A percentile compares a stretch with the other conserved stretches of the same genome.
Conservation (phyloP, 176 grass and related monocot genomes). For the Carex pumila region DNA sequence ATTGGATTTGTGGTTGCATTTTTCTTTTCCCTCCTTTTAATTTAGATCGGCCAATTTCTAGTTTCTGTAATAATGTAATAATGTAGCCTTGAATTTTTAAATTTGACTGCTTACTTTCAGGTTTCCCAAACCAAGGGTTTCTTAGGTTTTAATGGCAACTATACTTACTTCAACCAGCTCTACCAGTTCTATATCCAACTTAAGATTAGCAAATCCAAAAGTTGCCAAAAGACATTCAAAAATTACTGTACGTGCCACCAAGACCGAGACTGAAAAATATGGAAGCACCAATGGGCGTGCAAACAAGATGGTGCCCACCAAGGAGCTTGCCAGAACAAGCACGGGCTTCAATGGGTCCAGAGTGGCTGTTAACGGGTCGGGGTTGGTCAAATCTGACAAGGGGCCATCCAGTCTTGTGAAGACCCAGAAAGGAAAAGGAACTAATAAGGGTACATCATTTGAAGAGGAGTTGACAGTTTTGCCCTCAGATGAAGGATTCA, state of each 20-base stretch:
- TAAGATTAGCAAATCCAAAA: conserved; percentile 37
- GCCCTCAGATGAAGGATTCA: conserved; percentile 91
- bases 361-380: conserved; percentile 35
- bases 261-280: conserved; percentile 41
- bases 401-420: conserved; percentile 46
- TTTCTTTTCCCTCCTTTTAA: neutral
- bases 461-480: conserved; percentile 74
- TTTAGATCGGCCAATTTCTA: neutral
- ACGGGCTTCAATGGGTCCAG: conserved; percentile 37
- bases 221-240: conserved; percentile 24
- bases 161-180: conserved; percentile 63
- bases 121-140: conserved; percentile 18
- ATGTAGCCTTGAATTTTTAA: neutral
- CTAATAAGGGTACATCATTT: conserved; percentile 30
- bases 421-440: conserved; percentile 31
- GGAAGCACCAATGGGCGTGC: conserved; percentile 50
- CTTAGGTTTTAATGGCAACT: conserved; percentile 39
- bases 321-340: conserved; percentile 19
- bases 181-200: conserved; percentile 48
- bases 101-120: neutral
- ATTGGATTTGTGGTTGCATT: neutral
- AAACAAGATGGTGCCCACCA: conserved; percentile 82
- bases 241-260: conserved; percentile 38
- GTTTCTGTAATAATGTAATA: too few species aligned
- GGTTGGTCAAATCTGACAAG: conserved; percentile 59